Base-by-base conservation (phyloP, 2,329 filamentous ascomycete species). In the Parafenestella ontariensis region DNA sequence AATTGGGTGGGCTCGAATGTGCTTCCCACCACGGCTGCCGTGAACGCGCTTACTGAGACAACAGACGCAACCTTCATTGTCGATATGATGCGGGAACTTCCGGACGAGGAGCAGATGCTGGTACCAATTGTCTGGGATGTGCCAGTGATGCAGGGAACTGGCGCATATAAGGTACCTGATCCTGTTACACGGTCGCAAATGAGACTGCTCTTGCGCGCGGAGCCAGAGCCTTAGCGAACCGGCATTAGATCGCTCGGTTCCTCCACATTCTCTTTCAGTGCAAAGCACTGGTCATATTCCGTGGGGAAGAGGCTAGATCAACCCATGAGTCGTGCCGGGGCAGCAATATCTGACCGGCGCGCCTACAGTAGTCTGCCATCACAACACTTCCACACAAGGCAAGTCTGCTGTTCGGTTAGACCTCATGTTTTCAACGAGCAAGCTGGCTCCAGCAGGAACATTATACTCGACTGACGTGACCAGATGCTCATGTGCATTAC, bases 1-100 rank as follows among this genome's bases (percentile, higher is more conserved):
- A 68, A 68, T 26, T 60, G 45, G 5, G 39, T 23, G 8, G 59
- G 46, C 46, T 66, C 66, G 20, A 68, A 66, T 9, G 34, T 23
- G 31, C 41, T 57, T 28, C 47, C 49, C 42, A 41, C 26, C 13
- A 40, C 48, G 15, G 31, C 23, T 23, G 48, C 44, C 9, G 42
- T 20, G 17, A 52, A 33, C 13, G 43, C 48, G 49, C 51, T 44
- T 40, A 52, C 15, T 13, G 46, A 50, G 21, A 23, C 34, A 50
- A 47, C 20, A 55, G 34, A 43, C 28, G 39, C 8, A 24, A 58
- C 24, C 41, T 42, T 56, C 58, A 58, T 61, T 20, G 44, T 51
- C 23, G 49, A 49, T 46, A 26, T 21, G 34, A 6, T 33, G 17
- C 48, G 23, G 21, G 28, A 48, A 40, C 17, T 33, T 26, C 34